Evolutionary conservation across 345 rosid species (phyloP), one percentile per base, ranked within the genome.

Genomic region (Populus pruinosa): DNA sequence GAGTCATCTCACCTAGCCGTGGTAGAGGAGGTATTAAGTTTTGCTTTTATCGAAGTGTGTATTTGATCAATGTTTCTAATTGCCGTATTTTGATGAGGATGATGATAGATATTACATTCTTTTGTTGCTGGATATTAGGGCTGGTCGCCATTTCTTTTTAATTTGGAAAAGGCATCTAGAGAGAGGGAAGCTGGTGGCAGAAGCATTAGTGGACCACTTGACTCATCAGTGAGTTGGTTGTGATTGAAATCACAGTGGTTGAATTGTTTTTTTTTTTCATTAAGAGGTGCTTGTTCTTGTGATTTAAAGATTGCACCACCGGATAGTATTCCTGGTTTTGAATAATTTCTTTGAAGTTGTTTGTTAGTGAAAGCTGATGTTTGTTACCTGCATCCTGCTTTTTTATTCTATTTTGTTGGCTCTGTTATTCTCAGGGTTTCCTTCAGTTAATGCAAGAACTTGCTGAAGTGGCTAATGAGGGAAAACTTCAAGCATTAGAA

Each of bases 91-190:
- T 21, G 23, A 41, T 27, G 39, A 62, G 33, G 50, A 59, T 62
- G 39, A 49, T 66, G 50, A 59, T 62, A n/a, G 25, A 33, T 73
- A 10, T 29, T 70, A 55, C 20, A 14, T 50, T 70, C 43, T 27
- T 21, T 53, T 47, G 17, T 64, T 39, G 44, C 75, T 82, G 80
- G 23, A 8, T 79, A 23, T 74, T 66, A 92, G 95, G 90, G 85
- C 53, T 94, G 95, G 97, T 89, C 79, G 11, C 97, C 97, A 10
- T 89, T 92, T 83, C 74, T 65, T 69, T 82, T 89, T 67, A 82
- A 78, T 79, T 67, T 81, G 39, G 93, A 89, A 74, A 72, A 71
- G 81, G 84, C 77, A 74, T 75, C 50, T 43, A 77, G 63, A 38
- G 91, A 73, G 39, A 85, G 81, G 50, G 84, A 73, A 69, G 64